These are phyloP conservation scores for Paracoccidioides brasiliensis DNA, from an alignment of 2,329 filamentous ascomycete species.

Conservation along the genomic window DNA sequence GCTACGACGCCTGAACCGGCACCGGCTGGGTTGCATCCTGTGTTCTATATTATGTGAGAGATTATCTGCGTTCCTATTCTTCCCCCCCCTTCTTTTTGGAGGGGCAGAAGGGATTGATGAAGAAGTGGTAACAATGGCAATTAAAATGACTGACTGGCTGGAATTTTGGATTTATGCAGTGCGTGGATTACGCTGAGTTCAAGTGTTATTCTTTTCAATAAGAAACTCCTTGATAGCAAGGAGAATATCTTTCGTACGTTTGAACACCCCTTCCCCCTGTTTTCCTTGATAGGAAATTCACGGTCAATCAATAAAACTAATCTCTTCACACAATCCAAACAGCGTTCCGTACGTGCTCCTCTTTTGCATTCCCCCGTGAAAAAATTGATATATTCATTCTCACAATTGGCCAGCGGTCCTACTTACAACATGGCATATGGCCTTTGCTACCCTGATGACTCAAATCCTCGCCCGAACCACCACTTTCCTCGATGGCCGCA, in stretches of 20 bases:
- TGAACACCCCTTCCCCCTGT: background rate
- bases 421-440: constrained; percentile 89
- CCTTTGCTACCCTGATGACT: constrained; percentile 87
- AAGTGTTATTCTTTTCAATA: constrained; percentile 97
- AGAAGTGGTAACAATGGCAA: background rate
- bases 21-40: constrained; percentile 57
- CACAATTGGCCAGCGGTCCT: constrained; percentile 36
- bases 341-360: constrained; percentile 34
- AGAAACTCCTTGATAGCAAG: constrained; percentile 82
- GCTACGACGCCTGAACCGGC: constrained; percentile 57
- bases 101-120: background rate
- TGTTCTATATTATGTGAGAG: constrained; percentile 63
- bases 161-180: constrained; percentile 34
- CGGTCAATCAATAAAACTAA: background rate
- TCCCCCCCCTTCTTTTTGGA: background rate
- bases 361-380: constrained; percentile 4
- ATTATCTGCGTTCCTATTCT: background rate
- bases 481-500: constrained; percentile 77
- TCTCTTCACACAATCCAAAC: background rate
- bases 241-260: constrained; percentile 56
- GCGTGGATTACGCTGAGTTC: constrained; percentile 88
- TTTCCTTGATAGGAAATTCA: background rate
- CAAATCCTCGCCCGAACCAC: constrained; percentile 87
- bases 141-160: background rate
- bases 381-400: constrained; percentile 6